Base-by-base conservation (phyloP, 768 basidiomycete species). In the Psilocybe cyanescens region DNA sequence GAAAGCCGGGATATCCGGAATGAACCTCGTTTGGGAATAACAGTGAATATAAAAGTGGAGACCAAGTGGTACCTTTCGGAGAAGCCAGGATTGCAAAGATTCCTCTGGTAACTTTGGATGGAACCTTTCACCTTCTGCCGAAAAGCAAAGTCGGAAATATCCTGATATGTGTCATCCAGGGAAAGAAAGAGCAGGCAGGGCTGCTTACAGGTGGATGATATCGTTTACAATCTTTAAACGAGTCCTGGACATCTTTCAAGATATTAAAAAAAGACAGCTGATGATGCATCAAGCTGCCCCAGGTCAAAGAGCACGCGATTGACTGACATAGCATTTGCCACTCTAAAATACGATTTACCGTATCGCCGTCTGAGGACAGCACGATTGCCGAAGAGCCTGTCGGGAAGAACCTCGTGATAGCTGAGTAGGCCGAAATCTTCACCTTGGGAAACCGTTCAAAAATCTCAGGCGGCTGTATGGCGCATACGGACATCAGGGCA, bases 41-140 rank as follows among this genome's bases (percentile, higher is more conserved):
- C 50, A 51, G 50, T 14, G 28, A 7, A 24, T 49, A 8, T 39
- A 39, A 39, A 49, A 4, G 8, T 8, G 29, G 28, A 51, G 30
- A 31, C 30, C 14, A 44, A 44, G n/a, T 11, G 41, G 8, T 44
- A 5, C 16, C 16, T 53, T 53, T 33, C 51, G 51, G 51, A 53
- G 29, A 51, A 53, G 33, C 51, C 51, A 53, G 51, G 51, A 53
- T 53, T 53, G 30, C 51, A 53, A 53, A 53, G 51, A 53, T 53
- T 53, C 33, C 30, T 17, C n/a, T 37, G 28, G 33, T 24, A 53
- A 37, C 14, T 53, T 35, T 53, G 29, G 16, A 37, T 4, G 41
- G 14, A 44, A 44, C 41, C n/a, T 30, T 14, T 30, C 29, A 31
- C 9, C 30, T 51, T 33, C 30, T 31, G 24, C 50, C 16, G 50